Percentiles rank a stretch among this genome's conserved stretches.
Conservation (phyloP, 257 asterid species). For the Solanum clarkiae region DNA sequence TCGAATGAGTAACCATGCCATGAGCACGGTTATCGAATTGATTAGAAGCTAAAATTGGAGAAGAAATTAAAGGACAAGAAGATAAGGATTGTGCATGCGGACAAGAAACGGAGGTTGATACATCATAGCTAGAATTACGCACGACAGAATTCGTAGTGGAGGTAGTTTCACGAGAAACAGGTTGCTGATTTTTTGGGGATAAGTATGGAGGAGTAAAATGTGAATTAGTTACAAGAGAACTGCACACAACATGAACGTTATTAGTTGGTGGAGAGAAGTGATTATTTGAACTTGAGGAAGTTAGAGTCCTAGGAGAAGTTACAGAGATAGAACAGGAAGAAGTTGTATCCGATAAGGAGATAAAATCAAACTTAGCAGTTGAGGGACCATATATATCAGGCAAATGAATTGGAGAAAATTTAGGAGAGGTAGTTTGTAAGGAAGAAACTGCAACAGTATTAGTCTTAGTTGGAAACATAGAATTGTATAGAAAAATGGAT, state of each 20-base stretch:
- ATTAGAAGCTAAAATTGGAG: not conserved
- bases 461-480: not conserved
- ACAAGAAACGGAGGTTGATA: not conserved
- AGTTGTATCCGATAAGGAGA: not conserved
- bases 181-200: not conserved
- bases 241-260: not conserved
- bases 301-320: not conserved
- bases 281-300: not conserved
- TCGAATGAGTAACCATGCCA: not conserved
- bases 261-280: not conserved
- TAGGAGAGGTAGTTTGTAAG: not conserved
- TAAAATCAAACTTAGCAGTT: not conserved
- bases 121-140: not conserved
- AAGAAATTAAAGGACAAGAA: not conserved
- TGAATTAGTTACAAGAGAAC: not conserved
- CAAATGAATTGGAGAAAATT: not conserved
- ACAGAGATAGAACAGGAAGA: not conserved
- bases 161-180: not conserved
- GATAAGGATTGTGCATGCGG: not conserved
- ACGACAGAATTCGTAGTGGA: not conserved
- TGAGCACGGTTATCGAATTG: not conserved
- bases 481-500: not conserved
- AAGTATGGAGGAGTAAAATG: not conserved
- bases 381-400: not conserved
- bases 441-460: not conserved